Evolutionary conservation across 805 yeast species (phyloP), one percentile per base, ranked within the genome.

Genomic region (Candida alai): DNA sequence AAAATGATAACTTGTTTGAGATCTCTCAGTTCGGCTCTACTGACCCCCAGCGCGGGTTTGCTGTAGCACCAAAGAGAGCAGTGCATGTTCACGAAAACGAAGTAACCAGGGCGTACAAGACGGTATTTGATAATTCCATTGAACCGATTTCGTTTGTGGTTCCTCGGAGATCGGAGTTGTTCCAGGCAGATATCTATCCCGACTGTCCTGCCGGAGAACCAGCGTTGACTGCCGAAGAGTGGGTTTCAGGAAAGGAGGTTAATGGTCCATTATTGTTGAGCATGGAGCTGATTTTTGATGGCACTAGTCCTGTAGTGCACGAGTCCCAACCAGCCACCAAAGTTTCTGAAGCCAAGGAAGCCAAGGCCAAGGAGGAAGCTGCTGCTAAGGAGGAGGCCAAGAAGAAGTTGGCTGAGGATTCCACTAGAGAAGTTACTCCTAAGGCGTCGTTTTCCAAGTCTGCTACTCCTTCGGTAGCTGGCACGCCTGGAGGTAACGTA

Each of bases 41-140:
- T 2, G 94, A 86, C 21, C 93, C 98, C 2, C 98, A 93, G 69
- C 83, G 98, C 59, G 99, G 99, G 2, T 80, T 90, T 54, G 94
- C 96, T 0, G 74, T 83, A 31, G 77, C 90, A 9, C 97, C 98
- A 35, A 87, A 87, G 56, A 70, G 85, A 45, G 70, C 76, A 12
- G 89, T 89, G 7, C 80, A 81, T 47, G 74, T 87, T 24, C 75
- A 76, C 42, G 93, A 85, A 24, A 89, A 86, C 55, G 98, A 93
- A 61, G 78, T 93, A 26, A 70, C 86, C 38, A 78, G 77, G 50
- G 76, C 83, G 28, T 93, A 72, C 68, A 93, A 93, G 66, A 80
- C 95, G n/a, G 84, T 86, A 19, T 82, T 81, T 46, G 97, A 93
- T 61, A 70, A 74, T 34, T 62, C 75, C 18, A 77, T 93, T 46